phyloP scores from a whole-genome alignment of 306 rosid genomes.

The Vigna reflexopilosa region DNA sequence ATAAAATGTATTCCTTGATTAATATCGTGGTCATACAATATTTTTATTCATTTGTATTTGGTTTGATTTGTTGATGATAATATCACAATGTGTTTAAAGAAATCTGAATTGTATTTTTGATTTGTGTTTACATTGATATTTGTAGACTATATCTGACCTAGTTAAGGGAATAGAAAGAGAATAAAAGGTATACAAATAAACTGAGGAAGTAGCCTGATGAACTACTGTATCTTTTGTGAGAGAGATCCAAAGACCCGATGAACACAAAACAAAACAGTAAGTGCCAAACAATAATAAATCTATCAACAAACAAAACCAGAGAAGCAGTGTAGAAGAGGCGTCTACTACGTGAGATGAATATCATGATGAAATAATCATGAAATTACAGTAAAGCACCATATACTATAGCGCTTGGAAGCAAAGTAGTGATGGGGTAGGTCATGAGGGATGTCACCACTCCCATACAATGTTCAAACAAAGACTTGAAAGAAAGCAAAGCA shows the following conservation, averaged over 20 bases:
- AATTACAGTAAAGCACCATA: background rate
- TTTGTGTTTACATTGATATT: background rate
- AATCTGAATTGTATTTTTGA: background rate
- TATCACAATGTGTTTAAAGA: background rate
- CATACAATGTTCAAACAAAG: background rate
- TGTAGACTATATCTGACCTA: background rate
- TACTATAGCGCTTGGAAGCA: background rate
- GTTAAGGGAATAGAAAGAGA: background rate
- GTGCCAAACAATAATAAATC: no score
- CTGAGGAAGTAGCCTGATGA: background rate
- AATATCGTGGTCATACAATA: no score
- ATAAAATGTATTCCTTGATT: no score
- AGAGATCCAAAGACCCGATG: background rate
- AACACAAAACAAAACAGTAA: background rate
- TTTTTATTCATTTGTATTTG: no score
- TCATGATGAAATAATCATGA: background rate
- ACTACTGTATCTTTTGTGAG: background rate
- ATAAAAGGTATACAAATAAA: background rate
- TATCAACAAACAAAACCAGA: background rate
- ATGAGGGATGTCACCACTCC: background rate
- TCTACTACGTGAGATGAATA: background rate
- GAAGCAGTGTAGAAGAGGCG: background rate
- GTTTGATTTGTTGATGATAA: no score
- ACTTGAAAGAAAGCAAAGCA: background rate
- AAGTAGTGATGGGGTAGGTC: background rate